Base-by-base conservation (phyloP, 179 eudicot species). In the Heliamphora pulchella region DNA sequence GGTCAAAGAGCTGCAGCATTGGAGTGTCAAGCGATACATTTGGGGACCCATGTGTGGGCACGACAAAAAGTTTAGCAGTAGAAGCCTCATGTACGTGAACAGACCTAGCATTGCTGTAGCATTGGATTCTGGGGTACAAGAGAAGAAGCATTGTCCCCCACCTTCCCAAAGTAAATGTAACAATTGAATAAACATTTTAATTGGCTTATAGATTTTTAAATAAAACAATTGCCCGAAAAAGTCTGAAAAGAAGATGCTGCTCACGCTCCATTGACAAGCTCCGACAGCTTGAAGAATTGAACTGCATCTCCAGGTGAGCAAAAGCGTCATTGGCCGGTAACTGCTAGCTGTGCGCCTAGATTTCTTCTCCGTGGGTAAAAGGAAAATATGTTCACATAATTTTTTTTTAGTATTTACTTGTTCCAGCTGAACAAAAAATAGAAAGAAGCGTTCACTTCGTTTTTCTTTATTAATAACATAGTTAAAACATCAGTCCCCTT, bases 51-150 rank as follows among this genome's bases (percentile, higher is more conserved):
- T 95, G 98, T 84, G 78, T 18, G 22, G 88, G 92, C 6, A 83
- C 89, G 76, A 78, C 84, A 63, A 95, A 95, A 82, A 92, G 92
- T 79, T 88, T 93, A 82, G 98, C 96, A 63, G 96, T 95, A 41
- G 98, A 95, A 87, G 98, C 94, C 66, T 81, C 84, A 1, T 95
- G 98, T 83, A 75, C 88, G 81, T 89, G 81, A 85, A 51, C 3
- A 11, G 54, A n/a, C 20, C 14, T 63, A 61, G 8, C 63, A 62
- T 77, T 50, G 22, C 2, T 75, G 47, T 20, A 47, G 50, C 46
- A 59, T 81, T 47, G 9, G 46, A 67, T 57, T 46, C 8, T 15
- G 59, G 77, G 77, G 50, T 58, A 51, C 71, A 15, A 22, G 77
- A 62, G 59, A 71, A 71, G 55, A 54, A 31, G 31, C 31, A 31